Conservation (phyloP, 257 asterid species). For the Avicennia marina region DNA sequence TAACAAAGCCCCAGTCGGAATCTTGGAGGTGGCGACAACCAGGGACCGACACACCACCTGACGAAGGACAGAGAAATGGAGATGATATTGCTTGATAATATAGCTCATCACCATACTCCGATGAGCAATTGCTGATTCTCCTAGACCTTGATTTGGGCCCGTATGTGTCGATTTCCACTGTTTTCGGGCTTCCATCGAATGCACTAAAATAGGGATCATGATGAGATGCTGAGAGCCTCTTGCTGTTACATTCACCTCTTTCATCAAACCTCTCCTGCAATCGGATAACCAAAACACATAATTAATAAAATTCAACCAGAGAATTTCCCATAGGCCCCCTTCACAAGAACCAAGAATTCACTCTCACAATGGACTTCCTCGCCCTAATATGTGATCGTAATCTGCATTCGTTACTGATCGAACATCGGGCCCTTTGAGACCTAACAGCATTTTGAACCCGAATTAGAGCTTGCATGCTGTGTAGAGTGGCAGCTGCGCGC, state of each 20-base stretch:
- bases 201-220: constrained; percentile 12
- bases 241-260: constrained; percentile 36
- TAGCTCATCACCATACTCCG: too few relatives aligned
- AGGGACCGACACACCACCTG: background rate
- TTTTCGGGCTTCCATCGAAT: constrained; percentile 46
- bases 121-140: background rate
- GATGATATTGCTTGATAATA: background rate
- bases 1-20: too few relatives aligned
- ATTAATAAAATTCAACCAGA: background rate
- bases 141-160: constrained; percentile 40
- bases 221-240: constrained; percentile 30
- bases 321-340: too few relatives aligned
- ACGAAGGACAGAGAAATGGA: background rate
- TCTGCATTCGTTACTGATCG: constrained; percentile 18
- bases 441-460: constrained; percentile 43
- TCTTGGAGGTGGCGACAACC: background rate
- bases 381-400: constrained; percentile 28
- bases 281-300: background rate
- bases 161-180: constrained; percentile 48
- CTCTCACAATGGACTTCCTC: constrained; percentile 42
- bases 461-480: constrained; percentile 51
- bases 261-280: constrained; percentile 47
- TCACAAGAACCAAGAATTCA: background rate
- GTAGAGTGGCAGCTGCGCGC: constrained; percentile 48
- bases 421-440: constrained; percentile 42